Conservation (phyloP, 1,139 yeast species). For the Yamadazyma diospyri region DNA sequence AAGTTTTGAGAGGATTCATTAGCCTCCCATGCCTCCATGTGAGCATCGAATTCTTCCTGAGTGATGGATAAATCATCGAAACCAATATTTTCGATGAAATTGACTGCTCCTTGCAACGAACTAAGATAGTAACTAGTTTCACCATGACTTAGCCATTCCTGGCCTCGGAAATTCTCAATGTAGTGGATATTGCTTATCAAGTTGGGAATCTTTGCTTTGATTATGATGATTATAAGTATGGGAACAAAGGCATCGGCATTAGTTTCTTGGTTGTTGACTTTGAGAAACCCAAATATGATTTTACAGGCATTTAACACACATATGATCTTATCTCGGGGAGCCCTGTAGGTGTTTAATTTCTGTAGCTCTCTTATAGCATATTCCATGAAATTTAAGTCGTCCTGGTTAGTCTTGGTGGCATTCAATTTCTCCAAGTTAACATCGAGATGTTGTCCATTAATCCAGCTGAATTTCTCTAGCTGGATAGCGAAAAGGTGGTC, state of each 20-base stretch:
- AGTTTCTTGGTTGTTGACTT: slow-evolving; percentile 64
- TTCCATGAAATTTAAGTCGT: slow-evolving; percentile 55
- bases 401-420: slow-evolving; percentile 15
- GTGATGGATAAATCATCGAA: slow-evolving; percentile 58
- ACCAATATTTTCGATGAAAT: slow-evolving; percentile 64
- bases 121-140: slow-evolving; percentile 87
- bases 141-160: slow-evolving; percentile 67
- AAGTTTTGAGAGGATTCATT: slow-evolving; percentile 20
- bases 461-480: slow-evolving; percentile 67
- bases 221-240: slow-evolving; percentile 69
- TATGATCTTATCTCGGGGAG: slow-evolving; percentile 92
- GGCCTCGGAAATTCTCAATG: slow-evolving; percentile 78
- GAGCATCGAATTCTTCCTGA: slow-evolving; percentile 51
- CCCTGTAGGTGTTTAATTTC: slow-evolving; percentile 78
- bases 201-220: slow-evolving; percentile 61
- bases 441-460: slow-evolving; percentile 78
- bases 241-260: slow-evolving; percentile 96
- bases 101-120: slow-evolving; percentile 81
- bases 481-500: slow-evolving; percentile 59
- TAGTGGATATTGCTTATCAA: slow-evolving; percentile 77
- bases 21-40: slow-evolving; percentile 49
- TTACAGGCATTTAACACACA: slow-evolving; percentile 90
- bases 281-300: slow-evolving; percentile 81
- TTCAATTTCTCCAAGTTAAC: slow-evolving; percentile 45
- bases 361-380: slow-evolving; percentile 70